Evolutionary conservation across 441 rosid genomes (phyloP).

Genomic region (Corymbia calophylla): DNA sequence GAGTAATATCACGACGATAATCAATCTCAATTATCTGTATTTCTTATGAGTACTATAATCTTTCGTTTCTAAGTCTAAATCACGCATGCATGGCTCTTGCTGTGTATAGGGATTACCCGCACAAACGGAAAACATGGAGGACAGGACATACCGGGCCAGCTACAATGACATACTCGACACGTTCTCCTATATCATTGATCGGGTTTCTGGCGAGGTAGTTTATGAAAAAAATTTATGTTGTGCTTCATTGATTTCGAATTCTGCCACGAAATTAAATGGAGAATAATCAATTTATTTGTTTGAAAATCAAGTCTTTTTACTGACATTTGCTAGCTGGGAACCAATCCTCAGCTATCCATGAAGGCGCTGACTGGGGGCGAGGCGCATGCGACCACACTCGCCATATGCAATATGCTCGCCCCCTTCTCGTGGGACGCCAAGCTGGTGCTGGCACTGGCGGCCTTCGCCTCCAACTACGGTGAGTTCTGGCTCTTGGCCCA

Average conservation of each 20-base stretch:
- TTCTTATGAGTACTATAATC: background rate
- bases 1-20: background rate
- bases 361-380: background rate
- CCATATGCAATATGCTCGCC: background rate
- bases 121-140: background rate
- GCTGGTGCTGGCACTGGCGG: background rate
- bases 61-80: background rate
- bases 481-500: conserved; percentile 94
- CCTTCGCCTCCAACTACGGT: conserved; percentile 18
- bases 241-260: background rate
- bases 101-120: background rate
- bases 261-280: conserved; percentile 36
- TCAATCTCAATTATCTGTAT: background rate
- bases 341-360: background rate
- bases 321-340: background rate
- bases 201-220: background rate
- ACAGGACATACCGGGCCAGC: background rate
- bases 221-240: background rate
- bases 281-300: conserved; percentile 36
- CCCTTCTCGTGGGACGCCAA: background rate
- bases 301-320: background rate
- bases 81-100: background rate
- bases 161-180: background rate
- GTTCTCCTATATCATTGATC: background rate
- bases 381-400: background rate